Percentiles rank a stretch among this genome's conserved stretches.
These are phyloP conservation scores for Amanita molliuscula DNA, from an alignment of 768 basidiomycete genomes.

Conservation along the genomic window DNA sequence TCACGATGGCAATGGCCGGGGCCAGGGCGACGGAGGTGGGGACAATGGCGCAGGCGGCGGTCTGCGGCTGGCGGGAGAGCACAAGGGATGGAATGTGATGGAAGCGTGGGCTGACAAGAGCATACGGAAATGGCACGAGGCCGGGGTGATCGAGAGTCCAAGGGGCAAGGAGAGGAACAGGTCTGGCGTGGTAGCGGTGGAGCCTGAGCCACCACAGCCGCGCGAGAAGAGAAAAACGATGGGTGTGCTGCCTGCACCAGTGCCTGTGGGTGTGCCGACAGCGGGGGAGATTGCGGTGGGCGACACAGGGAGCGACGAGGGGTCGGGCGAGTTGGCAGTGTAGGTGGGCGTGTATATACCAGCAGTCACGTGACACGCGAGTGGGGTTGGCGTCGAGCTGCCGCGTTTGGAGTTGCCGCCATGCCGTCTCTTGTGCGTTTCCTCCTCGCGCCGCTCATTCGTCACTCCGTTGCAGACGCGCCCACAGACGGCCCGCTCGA, in stretches of 20 bases:
- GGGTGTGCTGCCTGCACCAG: slow-evolving; percentile 62
- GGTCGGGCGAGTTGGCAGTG: not conserved
- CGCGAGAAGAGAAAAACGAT: slow-evolving; percentile 36
- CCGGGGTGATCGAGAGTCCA: slow-evolving; percentile 53
- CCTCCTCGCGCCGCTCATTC: slow-evolving; percentile 22
- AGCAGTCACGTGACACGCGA: too few relatives aligned
- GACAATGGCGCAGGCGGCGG: slow-evolving; percentile 63
- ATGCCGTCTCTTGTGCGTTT: slow-evolving; percentile 38
- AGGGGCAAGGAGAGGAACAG: slow-evolving; percentile 38
- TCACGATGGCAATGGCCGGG: slow-evolving; percentile 68
- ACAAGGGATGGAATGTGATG: slow-evolving; percentile 85
- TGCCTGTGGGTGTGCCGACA: slow-evolving; percentile 62
- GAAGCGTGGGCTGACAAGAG: slow-evolving; percentile 93
- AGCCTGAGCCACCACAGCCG: slow-evolving; percentile 16
- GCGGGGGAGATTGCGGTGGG: slow-evolving; percentile 41
- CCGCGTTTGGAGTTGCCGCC: not conserved
- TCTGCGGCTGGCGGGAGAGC: slow-evolving; percentile 72
- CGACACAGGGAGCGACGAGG: slow-evolving; percentile 5
- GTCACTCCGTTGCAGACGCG: slow-evolving; percentile 41
- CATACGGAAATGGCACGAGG: slow-evolving; percentile 76
- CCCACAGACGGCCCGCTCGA: slow-evolving; percentile 42
- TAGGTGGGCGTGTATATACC: not conserved
- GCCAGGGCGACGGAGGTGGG: slow-evolving; percentile 70
- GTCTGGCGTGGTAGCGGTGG: slow-evolving; percentile 43
- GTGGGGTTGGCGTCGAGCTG: too few relatives aligned